A percentile compares a stretch with the other conserved stretches of the same genome.
Conservation (phyloP, 108 stramenopile species). For the Cyclotella baltica region DNA sequence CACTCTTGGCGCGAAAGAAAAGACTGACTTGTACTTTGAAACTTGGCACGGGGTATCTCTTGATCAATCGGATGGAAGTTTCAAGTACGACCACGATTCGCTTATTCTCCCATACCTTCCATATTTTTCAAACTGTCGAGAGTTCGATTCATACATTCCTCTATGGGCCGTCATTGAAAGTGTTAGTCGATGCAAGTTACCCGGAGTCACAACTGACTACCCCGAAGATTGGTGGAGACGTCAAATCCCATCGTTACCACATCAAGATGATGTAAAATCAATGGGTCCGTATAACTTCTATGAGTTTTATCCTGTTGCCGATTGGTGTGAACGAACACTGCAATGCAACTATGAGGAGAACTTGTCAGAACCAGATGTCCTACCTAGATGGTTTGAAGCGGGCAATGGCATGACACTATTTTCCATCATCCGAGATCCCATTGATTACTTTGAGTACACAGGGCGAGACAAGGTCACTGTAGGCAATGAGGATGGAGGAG, state of each 20-base stretch:
- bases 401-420: constrained; percentile 64
- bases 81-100: constrained; percentile 51
- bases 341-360: constrained; percentile 73
- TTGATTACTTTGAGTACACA: constrained; percentile 73
- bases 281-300: constrained; percentile 68
- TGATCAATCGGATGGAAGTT: constrained; percentile 16
- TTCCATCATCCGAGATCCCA: constrained; percentile 72
- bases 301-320: constrained; percentile 71
- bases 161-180: constrained; percentile 47
- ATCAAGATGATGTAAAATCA: constrained; percentile 73
- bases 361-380: constrained; percentile 53
- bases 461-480: constrained; percentile 48
- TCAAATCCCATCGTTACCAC: constrained; percentile 60
- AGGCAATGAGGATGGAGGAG: constrained; percentile 48
- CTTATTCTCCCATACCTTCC: constrained; percentile 83
- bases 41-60: constrained; percentile 68
- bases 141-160: constrained; percentile 71
- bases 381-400: constrained; percentile 86
- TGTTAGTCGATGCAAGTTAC: constrained; percentile 37
- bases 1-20: constrained; percentile 49
- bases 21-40: constrained; percentile 78
- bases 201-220: constrained; percentile 28
- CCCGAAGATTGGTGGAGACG: constrained; percentile 66
- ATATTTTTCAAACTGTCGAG: constrained; percentile 84
- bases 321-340: constrained; percentile 72